phyloP scores from a whole-genome alignment of 768 basidiomycete species.

The Crassisporium funariophilum region DNA sequence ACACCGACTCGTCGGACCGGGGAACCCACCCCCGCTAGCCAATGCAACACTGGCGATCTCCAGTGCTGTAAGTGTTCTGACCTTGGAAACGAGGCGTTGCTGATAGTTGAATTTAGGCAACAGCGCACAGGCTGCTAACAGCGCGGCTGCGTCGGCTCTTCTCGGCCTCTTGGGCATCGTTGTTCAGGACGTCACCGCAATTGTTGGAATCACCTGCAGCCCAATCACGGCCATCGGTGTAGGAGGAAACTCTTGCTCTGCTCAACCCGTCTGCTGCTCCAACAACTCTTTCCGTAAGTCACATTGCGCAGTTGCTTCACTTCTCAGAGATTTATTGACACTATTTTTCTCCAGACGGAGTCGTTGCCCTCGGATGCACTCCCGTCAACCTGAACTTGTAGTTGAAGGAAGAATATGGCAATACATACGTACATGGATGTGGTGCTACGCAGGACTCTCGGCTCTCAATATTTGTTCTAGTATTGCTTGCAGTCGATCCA shows the following conservation, averaged over 20 bases:
- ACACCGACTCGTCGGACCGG: conserved; percentile 9
- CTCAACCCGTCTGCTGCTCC: conserved; percentile 29
- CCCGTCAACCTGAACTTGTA: conserved; percentile 3
- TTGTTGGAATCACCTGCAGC: conserved; percentile 21
- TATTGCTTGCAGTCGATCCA: too few relatives aligned
- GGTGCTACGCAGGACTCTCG: background rate
- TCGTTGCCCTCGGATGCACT: conserved; percentile 3
- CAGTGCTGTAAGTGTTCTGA: conserved; percentile 24
- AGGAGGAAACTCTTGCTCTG: too few relatives aligned
- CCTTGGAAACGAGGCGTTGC: background rate
- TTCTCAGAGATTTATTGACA: background rate
- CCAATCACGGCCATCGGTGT: conserved; percentile 19
- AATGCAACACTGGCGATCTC: too few relatives aligned
- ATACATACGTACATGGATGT: too few relatives aligned
- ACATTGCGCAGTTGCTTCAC: too few relatives aligned
- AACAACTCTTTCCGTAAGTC: conserved; percentile 27
- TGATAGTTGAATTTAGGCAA: conserved; percentile 9
- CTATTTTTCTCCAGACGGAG: conserved; percentile 11
- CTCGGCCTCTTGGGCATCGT: conserved; percentile 22
- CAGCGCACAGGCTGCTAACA: conserved; percentile 10
- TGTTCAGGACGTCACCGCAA: conserved; percentile 10
- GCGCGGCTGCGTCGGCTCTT: conserved; percentile 6
- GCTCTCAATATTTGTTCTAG: background rate
- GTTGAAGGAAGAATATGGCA: too few relatives aligned
- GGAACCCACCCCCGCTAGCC: conserved; percentile 6